Evolutionary conservation across 139 green algal species (phyloP).

Genomic region (Coccomyxa sp.): DNA sequence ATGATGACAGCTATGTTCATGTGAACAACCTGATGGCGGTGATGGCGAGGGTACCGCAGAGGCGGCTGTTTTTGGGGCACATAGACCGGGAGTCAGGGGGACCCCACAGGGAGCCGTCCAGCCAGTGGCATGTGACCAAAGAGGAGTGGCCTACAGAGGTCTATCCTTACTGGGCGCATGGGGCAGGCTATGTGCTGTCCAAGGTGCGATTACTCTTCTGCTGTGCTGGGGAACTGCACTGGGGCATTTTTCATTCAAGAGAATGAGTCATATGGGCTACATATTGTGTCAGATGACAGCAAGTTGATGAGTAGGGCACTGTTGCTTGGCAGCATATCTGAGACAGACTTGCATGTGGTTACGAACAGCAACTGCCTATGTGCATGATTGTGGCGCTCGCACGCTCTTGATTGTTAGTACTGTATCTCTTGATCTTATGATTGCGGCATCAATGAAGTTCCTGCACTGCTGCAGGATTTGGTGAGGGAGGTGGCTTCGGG

Average conservation of each 20-base stretch:
- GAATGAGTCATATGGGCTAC: too few species aligned
- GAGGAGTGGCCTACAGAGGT: conserved; percentile 32
- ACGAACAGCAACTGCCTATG: too few species aligned
- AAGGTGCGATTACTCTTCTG: background rate
- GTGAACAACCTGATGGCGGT: conserved; percentile 14
- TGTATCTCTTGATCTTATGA: too few species aligned
- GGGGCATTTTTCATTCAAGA: too few species aligned
- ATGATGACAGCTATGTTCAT: conserved; percentile 43
- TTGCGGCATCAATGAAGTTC: too few species aligned
- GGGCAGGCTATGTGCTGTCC: conserved; percentile 38
- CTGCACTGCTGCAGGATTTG: conserved; percentile 13
- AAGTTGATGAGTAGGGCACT: too few species aligned
- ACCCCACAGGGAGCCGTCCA: conserved; percentile 4
- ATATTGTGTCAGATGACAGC: too few species aligned
- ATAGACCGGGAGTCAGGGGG: conserved; percentile 25
- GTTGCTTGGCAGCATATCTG: too few species aligned
- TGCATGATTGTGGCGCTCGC: too few species aligned
- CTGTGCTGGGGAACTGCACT: too few species aligned
- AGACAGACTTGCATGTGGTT: too few species aligned
- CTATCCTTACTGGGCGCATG: conserved; percentile 44
- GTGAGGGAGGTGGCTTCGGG: conserved; percentile 28
- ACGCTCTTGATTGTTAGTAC: too few species aligned
- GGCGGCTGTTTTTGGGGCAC: conserved; percentile 21
- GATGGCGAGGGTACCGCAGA: background rate
- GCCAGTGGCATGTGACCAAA: conserved; percentile 25